phyloP scores from a whole-genome alignment of 1,284 basidiomycete genomes.

The Irpex sp. region DNA sequence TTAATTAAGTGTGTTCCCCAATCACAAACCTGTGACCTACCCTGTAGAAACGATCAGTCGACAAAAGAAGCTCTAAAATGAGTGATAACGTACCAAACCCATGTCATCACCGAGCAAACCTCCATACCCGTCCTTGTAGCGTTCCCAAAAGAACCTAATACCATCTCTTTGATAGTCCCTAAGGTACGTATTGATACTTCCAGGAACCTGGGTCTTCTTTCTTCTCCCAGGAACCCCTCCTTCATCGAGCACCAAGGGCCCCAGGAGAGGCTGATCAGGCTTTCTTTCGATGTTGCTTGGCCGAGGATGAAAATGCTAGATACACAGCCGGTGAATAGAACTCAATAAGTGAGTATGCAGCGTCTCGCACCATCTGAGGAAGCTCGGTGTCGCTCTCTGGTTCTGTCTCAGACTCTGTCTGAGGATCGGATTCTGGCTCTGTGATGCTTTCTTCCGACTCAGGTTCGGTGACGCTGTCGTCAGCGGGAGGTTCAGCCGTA shows the following conservation, averaged over 20 bases:
- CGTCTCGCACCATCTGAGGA: slow-evolving; percentile 26
- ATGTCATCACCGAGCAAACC: slow-evolving; percentile 87
- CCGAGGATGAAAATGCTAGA: slow-evolving; percentile 30
- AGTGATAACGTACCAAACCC: slow-evolving; percentile 60
- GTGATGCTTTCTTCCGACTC: slow-evolving; percentile 15
- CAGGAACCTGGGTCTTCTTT: slow-evolving; percentile 55
- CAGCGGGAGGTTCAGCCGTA: slow-evolving; percentile 7
- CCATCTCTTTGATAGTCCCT: slow-evolving; percentile 86
- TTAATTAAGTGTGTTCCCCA: slow-evolving; percentile 20
- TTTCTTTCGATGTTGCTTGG: slow-evolving; percentile 48
- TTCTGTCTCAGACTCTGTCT: slow-evolving; percentile 17
- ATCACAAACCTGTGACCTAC: slow-evolving; percentile 7
- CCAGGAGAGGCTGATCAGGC: slow-evolving; percentile 36
- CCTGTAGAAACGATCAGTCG: slow-evolving; percentile 5
- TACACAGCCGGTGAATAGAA: neutral
- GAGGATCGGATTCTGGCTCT: slow-evolving; percentile 16
- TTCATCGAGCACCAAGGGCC: slow-evolving; percentile 25
- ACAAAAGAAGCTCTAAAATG: slow-evolving; percentile 1
- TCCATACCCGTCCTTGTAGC: slow-evolving; percentile 61
- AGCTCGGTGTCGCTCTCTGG: slow-evolving; percentile 2
- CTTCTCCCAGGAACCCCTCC: slow-evolving; percentile 43
- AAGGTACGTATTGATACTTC: slow-evolving; percentile 73
- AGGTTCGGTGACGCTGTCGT: slow-evolving; percentile 20
- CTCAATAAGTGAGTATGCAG: slow-evolving; percentile 2
- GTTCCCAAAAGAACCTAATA: slow-evolving; percentile 68